Conservation (phyloP, 1,284 basidiomycete genomes). For the Afroboletus lepidellus region DNA sequence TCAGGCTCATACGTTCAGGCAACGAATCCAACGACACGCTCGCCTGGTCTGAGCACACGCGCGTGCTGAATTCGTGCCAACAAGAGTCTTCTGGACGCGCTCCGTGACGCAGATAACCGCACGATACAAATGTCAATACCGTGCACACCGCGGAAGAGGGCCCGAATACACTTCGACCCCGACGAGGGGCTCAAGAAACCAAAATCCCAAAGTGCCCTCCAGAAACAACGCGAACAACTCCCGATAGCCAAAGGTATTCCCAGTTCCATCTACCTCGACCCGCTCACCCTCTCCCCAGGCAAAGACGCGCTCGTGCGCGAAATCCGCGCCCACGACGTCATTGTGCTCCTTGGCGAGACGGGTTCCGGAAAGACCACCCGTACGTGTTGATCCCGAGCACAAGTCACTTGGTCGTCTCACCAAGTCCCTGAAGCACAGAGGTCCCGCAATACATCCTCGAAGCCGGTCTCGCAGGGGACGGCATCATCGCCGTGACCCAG, state of each 20-base stretch:
- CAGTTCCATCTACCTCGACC: neutral
- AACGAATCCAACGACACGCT: neutral
- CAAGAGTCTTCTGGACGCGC: neutral
- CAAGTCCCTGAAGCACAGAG: slow-evolving; percentile 50
- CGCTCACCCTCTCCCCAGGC: slow-evolving; percentile 43
- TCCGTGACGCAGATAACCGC: no score
- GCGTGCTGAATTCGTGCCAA: neutral
- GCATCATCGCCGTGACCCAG: slow-evolving; percentile 87
- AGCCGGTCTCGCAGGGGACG: slow-evolving; percentile 58
- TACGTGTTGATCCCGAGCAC: slow-evolving; percentile 38
- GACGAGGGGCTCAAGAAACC: slow-evolving; percentile 16
- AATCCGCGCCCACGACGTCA: slow-evolving; percentile 81
- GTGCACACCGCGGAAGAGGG: slow-evolving; percentile 27
- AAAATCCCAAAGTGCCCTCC: slow-evolving; percentile 35
- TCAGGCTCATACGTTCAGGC: no score
- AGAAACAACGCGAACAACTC: slow-evolving; percentile 64
- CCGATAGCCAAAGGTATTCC: slow-evolving; percentile 75
- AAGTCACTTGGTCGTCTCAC: slow-evolving; percentile 18
- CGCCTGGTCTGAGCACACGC: neutral
- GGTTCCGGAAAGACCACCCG: slow-evolving; percentile 98
- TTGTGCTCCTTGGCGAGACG: slow-evolving; percentile 92
- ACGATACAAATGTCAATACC: slow-evolving; percentile 18
- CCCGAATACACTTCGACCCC: slow-evolving; percentile 23
- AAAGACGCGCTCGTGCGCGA: slow-evolving; percentile 73
- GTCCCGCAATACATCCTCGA: slow-evolving; percentile 89